These are phyloP conservation scores for Pyrenula massariospora DNA, from an alignment of 495 filamentous ascomycete genomes.

Conservation along the genomic window DNA sequence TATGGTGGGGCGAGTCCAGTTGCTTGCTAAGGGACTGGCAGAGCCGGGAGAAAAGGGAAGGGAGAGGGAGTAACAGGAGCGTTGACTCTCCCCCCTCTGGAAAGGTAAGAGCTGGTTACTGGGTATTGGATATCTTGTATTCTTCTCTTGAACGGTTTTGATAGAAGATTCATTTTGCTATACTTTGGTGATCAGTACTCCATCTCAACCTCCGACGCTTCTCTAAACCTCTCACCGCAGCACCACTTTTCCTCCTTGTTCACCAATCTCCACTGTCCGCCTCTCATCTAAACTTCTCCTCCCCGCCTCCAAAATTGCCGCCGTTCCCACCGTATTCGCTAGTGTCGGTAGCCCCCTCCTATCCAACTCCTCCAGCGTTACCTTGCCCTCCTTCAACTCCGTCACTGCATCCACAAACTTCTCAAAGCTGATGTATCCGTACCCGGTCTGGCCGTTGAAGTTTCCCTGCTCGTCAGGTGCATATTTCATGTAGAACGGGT, in stretches of 20 bases:
- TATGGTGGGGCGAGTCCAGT: not conserved
- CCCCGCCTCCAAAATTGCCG: conserved; percentile 82
- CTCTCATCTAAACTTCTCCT: conserved; percentile 69
- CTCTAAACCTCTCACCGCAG: conserved; percentile 53
- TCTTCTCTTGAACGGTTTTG: not conserved
- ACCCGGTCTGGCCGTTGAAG: conserved; percentile 82
- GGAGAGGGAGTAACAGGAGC: too few relatives aligned
- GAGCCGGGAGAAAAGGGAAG: too few relatives aligned
- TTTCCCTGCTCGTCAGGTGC: conserved; percentile 92
- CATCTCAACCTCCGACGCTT: too few relatives aligned
- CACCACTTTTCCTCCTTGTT: conserved; percentile 51
- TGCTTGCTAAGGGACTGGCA: not conserved
- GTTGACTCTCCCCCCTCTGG: too few relatives aligned
- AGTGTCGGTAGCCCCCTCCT: conserved; percentile 71
- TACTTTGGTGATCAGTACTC: too few relatives aligned
- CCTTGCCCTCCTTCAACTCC: conserved; percentile 57
- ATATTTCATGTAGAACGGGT: conserved; percentile 96
- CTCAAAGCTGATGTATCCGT: conserved; percentile 89
- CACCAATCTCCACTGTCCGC: conserved; percentile 60
- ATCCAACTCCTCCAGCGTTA: conserved; percentile 66
- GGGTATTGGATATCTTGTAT: too few relatives aligned
- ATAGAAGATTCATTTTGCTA: not conserved
- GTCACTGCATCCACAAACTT: conserved; percentile 88
- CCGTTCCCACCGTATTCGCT: conserved; percentile 80
- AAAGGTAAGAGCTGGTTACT: too few relatives aligned